Evolutionary conservation across 441 rosid species (phyloP).

Genomic region (Flueggea neowawraea): DNA sequence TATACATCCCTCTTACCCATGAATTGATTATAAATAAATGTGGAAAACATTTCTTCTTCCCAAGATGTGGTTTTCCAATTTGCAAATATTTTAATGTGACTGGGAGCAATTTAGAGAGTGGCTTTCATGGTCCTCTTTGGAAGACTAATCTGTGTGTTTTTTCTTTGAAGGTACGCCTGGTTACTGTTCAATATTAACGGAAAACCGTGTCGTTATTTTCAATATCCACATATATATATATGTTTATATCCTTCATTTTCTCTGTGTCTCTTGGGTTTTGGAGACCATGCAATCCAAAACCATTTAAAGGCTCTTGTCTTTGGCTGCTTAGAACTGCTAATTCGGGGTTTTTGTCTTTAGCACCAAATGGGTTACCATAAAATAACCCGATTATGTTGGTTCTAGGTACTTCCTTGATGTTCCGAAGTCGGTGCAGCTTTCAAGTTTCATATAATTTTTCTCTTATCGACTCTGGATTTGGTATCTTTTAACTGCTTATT

Average conservation of each 20-base stretch:
- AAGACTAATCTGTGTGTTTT: not conserved
- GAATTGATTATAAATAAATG: too few species aligned
- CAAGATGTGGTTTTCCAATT: too few species aligned
- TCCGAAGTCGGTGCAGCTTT: slow-evolving; percentile 7
- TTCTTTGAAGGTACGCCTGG: slow-evolving; percentile 20
- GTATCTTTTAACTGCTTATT: not conserved
- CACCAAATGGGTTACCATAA: slow-evolving; percentile 14
- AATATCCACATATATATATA: not conserved
- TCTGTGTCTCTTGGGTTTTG: too few species aligned
- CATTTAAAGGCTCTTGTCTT: not conserved
- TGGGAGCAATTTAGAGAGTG: slow-evolving; percentile 33
- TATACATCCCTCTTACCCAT: too few species aligned
- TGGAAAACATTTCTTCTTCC: too few species aligned
- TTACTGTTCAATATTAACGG: slow-evolving; percentile 32
- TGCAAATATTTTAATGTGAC: not conserved
- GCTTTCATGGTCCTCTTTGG: slow-evolving; percentile 38
- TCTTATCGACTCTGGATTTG: slow-evolving; percentile 2
- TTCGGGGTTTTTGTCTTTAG: not conserved
- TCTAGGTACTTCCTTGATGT: not conserved
- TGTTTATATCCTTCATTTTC: too few species aligned
- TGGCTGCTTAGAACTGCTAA: not conserved
- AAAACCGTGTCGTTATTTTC: slow-evolving; percentile 19
- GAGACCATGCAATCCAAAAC: too few species aligned
- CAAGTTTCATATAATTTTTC: not conserved
- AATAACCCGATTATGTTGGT: slow-evolving; percentile 2